phyloP scores from a whole-genome alignment of 345 rosid genomes.

The Citrus medica region DNA sequence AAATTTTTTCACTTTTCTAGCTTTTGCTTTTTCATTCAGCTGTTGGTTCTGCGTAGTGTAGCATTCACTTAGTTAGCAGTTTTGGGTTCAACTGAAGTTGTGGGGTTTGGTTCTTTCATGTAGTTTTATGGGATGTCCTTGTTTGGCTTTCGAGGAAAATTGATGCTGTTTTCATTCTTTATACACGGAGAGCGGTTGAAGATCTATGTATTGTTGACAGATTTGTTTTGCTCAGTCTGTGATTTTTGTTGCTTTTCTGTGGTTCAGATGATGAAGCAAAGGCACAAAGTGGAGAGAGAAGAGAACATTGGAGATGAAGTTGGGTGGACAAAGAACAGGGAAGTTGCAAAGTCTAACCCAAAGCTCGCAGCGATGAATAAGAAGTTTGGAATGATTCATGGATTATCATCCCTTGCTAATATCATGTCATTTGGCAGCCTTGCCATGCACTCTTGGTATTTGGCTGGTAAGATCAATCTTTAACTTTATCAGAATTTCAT shows the following conservation, averaged over 20 bases:
- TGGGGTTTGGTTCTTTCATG: background rate
- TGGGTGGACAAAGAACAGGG: slow-evolving; percentile 88
- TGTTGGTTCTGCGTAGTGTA: background rate
- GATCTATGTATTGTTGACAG: background rate
- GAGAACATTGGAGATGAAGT: slow-evolving; percentile 69
- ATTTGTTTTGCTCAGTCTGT: background rate
- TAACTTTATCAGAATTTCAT: slow-evolving; percentile 38
- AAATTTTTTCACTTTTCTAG: background rate
- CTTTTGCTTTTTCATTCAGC: background rate
- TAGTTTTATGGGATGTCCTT: background rate
- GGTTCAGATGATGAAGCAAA: slow-evolving; percentile 91
- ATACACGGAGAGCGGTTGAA: background rate
- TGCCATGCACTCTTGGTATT: slow-evolving; percentile 96
- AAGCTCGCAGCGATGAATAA: slow-evolving; percentile 96
- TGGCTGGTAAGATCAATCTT: slow-evolving; percentile 85
- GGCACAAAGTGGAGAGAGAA: slow-evolving; percentile 94
- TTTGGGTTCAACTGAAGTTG: background rate
- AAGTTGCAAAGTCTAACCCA: slow-evolving; percentile 75
- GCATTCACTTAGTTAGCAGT: background rate
- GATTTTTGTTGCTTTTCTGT: slow-evolving; percentile 2
- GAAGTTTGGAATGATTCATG: slow-evolving; percentile 99
- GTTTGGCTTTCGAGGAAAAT: background rate
- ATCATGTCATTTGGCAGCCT: slow-evolving; percentile 90
- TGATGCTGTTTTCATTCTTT: background rate
- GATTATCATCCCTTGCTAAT: slow-evolving; percentile 89